Percentiles rank a stretch among this genome's conserved stretches.
phyloP scores from a whole-genome alignment of 2,329 filamentous ascomycete genomes.

The Taxawa tesnikishii region DNA sequence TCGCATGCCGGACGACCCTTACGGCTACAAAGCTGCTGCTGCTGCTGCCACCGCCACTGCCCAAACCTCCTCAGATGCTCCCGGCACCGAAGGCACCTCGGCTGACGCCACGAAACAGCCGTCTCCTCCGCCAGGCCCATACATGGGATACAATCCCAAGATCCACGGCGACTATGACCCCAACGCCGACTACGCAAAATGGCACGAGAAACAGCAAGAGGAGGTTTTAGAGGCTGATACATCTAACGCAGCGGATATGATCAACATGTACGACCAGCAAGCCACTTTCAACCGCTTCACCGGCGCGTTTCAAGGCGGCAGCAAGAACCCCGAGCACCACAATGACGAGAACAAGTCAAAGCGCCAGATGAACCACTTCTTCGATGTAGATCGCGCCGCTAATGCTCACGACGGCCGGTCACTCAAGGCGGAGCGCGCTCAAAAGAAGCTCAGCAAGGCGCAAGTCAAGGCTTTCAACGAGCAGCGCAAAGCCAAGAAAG shows the following conservation, averaged over 20 bases:
- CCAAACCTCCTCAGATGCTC: not conserved
- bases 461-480: conserved; percentile 88
- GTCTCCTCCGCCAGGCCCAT: conserved; percentile 26
- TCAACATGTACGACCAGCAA: conserved; percentile 48
- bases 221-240: conserved; percentile 11
- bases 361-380: conserved; percentile 86
- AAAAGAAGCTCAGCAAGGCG: conserved; percentile 71
- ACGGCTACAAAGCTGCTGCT: conserved; percentile 1
- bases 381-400: conserved; percentile 88
- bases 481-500: conserved; percentile 78
- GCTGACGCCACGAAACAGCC: conserved; percentile 4
- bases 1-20: conserved; percentile 44
- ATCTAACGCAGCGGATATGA: conserved; percentile 13
- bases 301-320: conserved; percentile 62
- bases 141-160: conserved; percentile 82
- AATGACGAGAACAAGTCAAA: conserved; percentile 78
- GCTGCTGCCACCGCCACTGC: conserved; percentile 2
- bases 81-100: conserved; percentile 4
- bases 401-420: conserved; percentile 84
- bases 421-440: conserved; percentile 77
- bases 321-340: conserved; percentile 60
- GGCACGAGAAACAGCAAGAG: conserved; percentile 21
- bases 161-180: conserved; percentile 96
- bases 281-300: conserved; percentile 88
- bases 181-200: conserved; percentile 75